phyloP scores from a whole-genome alignment of 2,329 filamentous ascomycete genomes.

The Polychaeton citri region DNA sequence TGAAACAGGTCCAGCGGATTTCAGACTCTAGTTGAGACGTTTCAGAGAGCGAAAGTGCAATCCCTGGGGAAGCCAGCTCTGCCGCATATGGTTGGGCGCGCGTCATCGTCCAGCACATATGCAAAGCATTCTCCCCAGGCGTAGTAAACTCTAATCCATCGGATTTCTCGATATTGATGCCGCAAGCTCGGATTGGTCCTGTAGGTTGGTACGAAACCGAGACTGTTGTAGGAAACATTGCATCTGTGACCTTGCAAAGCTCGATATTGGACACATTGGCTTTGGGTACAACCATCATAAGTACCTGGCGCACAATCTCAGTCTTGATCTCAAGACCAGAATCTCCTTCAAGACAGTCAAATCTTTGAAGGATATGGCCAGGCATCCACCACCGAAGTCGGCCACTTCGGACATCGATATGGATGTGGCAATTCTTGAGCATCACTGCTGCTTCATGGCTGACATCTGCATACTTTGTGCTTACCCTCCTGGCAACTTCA shows the following conservation, averaged over 20 bases:
- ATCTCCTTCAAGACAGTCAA: neutral
- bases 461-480: neutral
- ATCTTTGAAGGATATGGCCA: neutral
- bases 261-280: neutral
- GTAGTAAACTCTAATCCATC: neutral
- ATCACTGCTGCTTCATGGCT: neutral
- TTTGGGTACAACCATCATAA: neutral
- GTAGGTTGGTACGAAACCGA: neutral
- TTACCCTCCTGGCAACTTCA: neutral
- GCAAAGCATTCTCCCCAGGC: neutral
- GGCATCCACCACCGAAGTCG: neutral
- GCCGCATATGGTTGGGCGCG: neutral
- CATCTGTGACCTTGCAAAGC: neutral
- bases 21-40: neutral
- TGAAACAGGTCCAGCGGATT: conserved; percentile 17
- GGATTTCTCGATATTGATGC: too few relatives aligned
- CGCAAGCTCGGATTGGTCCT: neutral
- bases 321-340: neutral
- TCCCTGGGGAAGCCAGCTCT: conserved; percentile 1
- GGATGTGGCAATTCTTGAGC: neutral
- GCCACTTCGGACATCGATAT: neutral
- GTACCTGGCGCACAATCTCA: neutral
- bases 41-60: neutral
- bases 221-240: neutral
- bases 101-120: neutral